phyloP scores from a whole-genome alignment of 179 eudicot genomes.

The Silene vulgaris region DNA sequence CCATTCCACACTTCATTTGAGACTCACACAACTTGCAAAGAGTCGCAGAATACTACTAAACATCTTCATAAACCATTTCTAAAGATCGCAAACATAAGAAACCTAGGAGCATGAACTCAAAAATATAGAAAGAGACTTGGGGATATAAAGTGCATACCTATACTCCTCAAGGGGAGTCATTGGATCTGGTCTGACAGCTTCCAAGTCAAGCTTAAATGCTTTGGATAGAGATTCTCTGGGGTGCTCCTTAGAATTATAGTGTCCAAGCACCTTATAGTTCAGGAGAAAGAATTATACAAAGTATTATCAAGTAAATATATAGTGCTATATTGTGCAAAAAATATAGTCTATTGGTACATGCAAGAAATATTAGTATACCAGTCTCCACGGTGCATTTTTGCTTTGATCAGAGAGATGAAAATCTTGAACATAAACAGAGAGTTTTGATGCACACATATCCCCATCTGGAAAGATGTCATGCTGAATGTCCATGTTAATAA shows the following conservation, averaged over 20 bases:
- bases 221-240: constrained; percentile 74
- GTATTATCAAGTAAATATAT: constrained; percentile 12
- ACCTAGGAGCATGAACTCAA: not conserved
- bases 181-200: constrained; percentile 89
- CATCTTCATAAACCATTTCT: not conserved
- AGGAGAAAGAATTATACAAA: constrained; percentile 20
- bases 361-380: constrained; percentile 42
- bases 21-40: not conserved
- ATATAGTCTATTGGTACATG: not conserved
- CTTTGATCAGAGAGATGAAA: constrained; percentile 70
- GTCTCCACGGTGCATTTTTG: constrained; percentile 76
- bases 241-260: constrained; percentile 68
- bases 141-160: constrained; percentile 39
- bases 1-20: not conserved
- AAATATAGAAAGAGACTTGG: not conserved
- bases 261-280: constrained; percentile 61
- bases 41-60: not conserved
- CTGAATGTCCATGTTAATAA: constrained; percentile 52
- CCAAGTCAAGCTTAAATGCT: constrained; percentile 72
- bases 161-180: constrained; percentile 78
- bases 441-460: constrained; percentile 50
- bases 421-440: constrained; percentile 55
- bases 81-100: not conserved
- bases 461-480: constrained; percentile 70
- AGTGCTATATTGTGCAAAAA: no score